Conservation (phyloP, 192 early-diverging fungal species). For the Phycomyces nitens region DNA sequence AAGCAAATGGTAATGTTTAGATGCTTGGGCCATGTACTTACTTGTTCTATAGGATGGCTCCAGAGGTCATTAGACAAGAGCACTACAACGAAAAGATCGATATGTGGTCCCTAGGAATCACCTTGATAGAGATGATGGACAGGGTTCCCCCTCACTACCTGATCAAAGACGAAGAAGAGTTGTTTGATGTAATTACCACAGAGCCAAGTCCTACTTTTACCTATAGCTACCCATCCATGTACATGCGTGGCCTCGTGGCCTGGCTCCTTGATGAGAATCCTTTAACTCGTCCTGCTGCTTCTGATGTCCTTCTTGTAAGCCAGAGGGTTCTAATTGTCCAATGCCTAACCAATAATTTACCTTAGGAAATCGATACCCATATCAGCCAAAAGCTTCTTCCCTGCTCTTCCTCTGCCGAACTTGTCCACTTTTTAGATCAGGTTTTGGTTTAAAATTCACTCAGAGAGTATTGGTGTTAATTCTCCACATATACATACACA, state of each 20-base stretch:
- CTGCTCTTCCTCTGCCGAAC: conserved; percentile 22
- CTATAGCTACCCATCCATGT: conserved; percentile 40
- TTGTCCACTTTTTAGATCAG: conserved; percentile 29
- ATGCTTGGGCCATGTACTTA: no score
- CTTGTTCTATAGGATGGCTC: conserved; percentile 40
- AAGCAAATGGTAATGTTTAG: conserved; percentile 33
- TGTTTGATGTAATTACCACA: conserved; percentile 31
- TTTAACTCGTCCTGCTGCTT: conserved; percentile 28
- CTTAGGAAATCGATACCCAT: conserved; percentile 33
- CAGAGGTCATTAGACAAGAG: conserved; percentile 45
- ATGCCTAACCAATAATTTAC: no score
- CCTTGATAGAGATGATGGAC: conserved; percentile 48
- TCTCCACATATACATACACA: no score
- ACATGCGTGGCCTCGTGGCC: conserved; percentile 40
- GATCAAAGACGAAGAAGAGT: conserved; percentile 36
- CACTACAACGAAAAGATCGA: conserved; percentile 45
- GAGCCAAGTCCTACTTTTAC: conserved; percentile 39
- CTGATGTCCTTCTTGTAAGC: conserved; percentile 35
- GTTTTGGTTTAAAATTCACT: conserved; percentile 17
- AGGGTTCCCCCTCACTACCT: conserved; percentile 45
- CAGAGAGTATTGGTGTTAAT: no score
- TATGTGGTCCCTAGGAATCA: conserved; percentile 52
- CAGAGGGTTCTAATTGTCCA: no score
- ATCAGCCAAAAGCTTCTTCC: conserved; percentile 22
- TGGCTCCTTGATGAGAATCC: conserved; percentile 37